Evolutionary conservation across 2,329 filamentous ascomycete species (phyloP).

Genomic region (Helotiales sp.): DNA sequence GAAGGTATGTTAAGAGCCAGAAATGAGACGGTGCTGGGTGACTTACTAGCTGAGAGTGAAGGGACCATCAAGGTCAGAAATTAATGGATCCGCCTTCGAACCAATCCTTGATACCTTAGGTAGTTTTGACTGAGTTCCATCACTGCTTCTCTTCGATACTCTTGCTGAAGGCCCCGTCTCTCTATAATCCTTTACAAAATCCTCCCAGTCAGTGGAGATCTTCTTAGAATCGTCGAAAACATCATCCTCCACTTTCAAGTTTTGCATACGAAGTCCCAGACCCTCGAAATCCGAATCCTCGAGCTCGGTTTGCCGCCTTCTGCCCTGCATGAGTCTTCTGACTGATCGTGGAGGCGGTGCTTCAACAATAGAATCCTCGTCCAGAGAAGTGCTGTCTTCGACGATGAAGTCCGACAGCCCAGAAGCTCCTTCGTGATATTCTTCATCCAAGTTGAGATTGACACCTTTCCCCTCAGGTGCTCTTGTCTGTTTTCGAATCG

Average conservation of each 20-base stretch:
- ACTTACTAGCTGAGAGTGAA: slow-evolving; percentile 36
- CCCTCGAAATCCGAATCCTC: slow-evolving; percentile 26
- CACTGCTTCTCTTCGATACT: background rate
- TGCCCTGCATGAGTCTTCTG: slow-evolving; percentile 38
- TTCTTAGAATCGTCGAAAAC: background rate
- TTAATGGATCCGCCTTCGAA: slow-evolving; percentile 12
- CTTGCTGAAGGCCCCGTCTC: slow-evolving; percentile 7
- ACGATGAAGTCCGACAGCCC: slow-evolving; percentile 42
- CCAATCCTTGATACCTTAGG: background rate
- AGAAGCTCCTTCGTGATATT: background rate
- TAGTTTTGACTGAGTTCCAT: background rate
- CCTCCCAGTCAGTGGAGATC: slow-evolving; percentile 9
- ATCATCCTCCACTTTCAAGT: slow-evolving; percentile 20
- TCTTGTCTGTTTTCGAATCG: background rate
- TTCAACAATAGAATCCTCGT: slow-evolving; percentile 33
- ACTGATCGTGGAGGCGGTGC: slow-evolving; percentile 34
- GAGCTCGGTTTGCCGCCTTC: slow-evolving; percentile 17
- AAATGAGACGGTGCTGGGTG: background rate
- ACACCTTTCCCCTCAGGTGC: background rate
- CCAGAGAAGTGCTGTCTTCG: slow-evolving; percentile 34
- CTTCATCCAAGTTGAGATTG: background rate
- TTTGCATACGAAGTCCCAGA: slow-evolving; percentile 27
- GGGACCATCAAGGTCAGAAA: slow-evolving; percentile 34
- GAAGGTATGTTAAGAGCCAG: slow-evolving; percentile 1
- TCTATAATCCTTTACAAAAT: slow-evolving; percentile 11